These are phyloP conservation scores for Smallanthus sonchifolius DNA, from an alignment of 129 eudicot genomes.

Conservation along the genomic window DNA sequence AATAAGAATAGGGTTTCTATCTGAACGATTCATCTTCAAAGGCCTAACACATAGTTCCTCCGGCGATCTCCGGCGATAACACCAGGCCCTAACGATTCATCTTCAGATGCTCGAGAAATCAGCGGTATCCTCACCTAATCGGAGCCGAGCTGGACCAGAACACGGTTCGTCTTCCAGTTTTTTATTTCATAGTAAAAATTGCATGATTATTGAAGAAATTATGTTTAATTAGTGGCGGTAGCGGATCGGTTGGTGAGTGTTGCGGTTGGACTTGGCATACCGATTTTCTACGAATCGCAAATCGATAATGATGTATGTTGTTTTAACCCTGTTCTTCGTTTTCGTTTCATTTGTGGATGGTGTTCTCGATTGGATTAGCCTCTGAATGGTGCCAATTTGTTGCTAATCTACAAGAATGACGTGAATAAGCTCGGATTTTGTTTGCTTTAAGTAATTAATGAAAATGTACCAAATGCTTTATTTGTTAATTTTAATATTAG, in stretches of 20 bases:
- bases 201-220: background rate
- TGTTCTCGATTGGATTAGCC: too few species aligned
- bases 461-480: too few species aligned
- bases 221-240: constrained; percentile 32
- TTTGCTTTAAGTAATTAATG: too few species aligned
- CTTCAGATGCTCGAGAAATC: background rate
- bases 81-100: too few species aligned
- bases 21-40: too few species aligned
- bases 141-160: background rate
- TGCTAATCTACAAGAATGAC: too few species aligned
- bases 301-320: constrained; percentile 70
- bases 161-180: background rate
- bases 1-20: too few species aligned
- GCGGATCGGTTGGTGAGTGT: constrained; percentile 88
- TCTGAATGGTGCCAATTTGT: too few species aligned
- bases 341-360: background rate
- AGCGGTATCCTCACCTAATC: background rate
- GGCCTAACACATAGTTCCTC: too few species aligned
- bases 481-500: too few species aligned
- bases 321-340: background rate
- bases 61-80: too few species aligned
- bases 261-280: constrained; percentile 84
- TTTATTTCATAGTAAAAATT: background rate
- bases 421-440: too few species aligned
- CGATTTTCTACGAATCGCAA: constrained; percentile 83